Evolutionary conservation across 2,329 filamentous ascomycete species (phyloP), one percentile per base, ranked within the genome.

Genomic region (Talaromyces islandicus): DNA sequence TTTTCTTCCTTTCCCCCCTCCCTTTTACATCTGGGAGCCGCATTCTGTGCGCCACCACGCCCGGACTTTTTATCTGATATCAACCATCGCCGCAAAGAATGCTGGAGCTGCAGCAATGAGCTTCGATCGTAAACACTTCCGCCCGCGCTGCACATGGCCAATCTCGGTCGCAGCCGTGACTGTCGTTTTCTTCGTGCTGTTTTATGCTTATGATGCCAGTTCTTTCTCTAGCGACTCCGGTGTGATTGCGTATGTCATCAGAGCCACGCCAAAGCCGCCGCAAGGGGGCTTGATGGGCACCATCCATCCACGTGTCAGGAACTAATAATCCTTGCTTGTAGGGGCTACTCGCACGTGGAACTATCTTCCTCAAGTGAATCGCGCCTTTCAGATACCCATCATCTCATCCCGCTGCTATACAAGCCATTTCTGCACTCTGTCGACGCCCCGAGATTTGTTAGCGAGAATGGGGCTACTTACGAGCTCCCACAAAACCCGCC

Each of bases 381-480:
- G 11, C 50, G 30, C 9, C 56, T 58, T 29, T 50, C 55, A 21
- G 59, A 61, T 12, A 32, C 57, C n/a, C 46, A 24, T 2, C 59
- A 52, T 27, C n/a, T 61, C 17, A 41, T 61, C 35, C 50, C 59
- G 12, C 59, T 58, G 54, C 41, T 61, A 10, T 61, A 61, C 41
- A 61, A 58, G 35, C 59, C 59, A 6, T 61, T 61, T 29, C 24
- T 61, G 21, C 59, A 61, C 24, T 56, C 59, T 17, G 54, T 61
- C 19, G 50, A 55, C 30, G 59, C 59, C 24, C 35, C 57, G 29
- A 48, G 30, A n/a, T 61, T 61, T 38, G 50, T 61, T 29, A 56
- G 52, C 30, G 55, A 61, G 9, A 52, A 61, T 50, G 51, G 57
- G 11, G 55, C 54, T 9, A 52, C 54, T 24, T 61, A 61, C 51